Evolutionary conservation across 2,329 filamentous ascomycete species (phyloP).

Genomic region (Verticillium dahliae): DNA sequence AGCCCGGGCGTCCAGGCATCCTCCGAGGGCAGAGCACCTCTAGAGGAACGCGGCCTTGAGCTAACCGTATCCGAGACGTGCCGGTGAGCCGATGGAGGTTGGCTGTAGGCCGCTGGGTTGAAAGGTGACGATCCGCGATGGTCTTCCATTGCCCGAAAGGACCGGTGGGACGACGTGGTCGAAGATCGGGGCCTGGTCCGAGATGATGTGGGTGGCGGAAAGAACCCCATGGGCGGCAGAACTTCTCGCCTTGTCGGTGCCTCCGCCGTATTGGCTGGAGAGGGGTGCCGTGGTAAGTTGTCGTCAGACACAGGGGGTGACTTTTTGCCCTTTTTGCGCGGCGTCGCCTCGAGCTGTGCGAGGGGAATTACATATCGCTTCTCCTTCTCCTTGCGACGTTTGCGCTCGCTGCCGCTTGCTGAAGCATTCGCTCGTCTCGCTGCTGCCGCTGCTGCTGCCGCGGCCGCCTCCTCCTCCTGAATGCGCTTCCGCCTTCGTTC

Average conservation of each 20-base stretch:
- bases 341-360: slow-evolving; percentile 39
- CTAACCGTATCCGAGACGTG: slow-evolving; percentile 36
- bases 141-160: slow-evolving; percentile 25
- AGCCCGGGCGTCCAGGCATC: slow-evolving; percentile 21
- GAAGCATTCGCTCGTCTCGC: slow-evolving; percentile 6
- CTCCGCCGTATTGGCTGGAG: slow-evolving; percentile 28
- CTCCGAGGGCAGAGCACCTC: slow-evolving; percentile 21
- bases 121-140: slow-evolving; percentile 32
- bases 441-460: neutral
- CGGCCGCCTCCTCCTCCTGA: slow-evolving; percentile 33
- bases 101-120: slow-evolving; percentile 34
- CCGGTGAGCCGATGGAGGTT: slow-evolving; percentile 25
- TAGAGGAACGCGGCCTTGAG: slow-evolving; percentile 24
- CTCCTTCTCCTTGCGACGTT: slow-evolving; percentile 32
- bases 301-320: slow-evolving; percentile 22
- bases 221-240: slow-evolving; percentile 44
- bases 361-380: slow-evolving; percentile 47
- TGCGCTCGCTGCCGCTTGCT: slow-evolving; percentile 24
- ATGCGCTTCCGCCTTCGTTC: slow-evolving; percentile 60
- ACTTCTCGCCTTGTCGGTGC: slow-evolving; percentile 23
- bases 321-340: slow-evolving; percentile 25
- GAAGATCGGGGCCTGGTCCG: slow-evolving; percentile 34
- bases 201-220: slow-evolving; percentile 35
- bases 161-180: slow-evolving; percentile 31
- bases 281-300: slow-evolving; percentile 28